A percentile compares a stretch with the other conserved stretches of the same genome.
Conservation (phyloP, 192 early-diverging fungal species). For the Coemansia sp. region DNA sequence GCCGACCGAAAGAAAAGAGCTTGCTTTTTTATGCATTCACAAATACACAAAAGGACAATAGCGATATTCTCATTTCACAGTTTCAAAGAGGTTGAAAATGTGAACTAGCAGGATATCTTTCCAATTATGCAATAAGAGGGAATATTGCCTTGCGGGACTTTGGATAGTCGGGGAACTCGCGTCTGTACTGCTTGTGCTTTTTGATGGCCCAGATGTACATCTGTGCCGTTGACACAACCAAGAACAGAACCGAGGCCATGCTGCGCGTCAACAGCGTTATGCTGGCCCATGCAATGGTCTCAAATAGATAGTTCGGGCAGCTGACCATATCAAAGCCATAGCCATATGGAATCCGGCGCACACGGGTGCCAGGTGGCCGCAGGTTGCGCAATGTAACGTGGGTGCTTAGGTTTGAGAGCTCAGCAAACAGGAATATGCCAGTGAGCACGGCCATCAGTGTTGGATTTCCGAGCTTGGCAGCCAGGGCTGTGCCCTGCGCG, state of each 20-base stretch:
- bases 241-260: conserved; percentile 64
- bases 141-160: conserved; percentile 78
- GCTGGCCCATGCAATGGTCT: conserved; percentile 78
- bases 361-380: conserved; percentile 83
- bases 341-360: conserved; percentile 85
- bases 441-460: conserved; percentile 32
- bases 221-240: conserved; percentile 70
- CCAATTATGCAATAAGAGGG: conserved; percentile 57
- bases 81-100: neutral
- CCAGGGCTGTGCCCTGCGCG: conserved; percentile 50
- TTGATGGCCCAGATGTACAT: conserved; percentile 97
- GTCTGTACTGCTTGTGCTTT: conserved; percentile 88
- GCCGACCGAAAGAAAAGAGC: too few relatives aligned
- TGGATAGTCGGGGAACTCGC: conserved; percentile 92
- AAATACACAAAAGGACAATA: neutral
- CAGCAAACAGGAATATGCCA: conserved; percentile 57
- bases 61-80: neutral
- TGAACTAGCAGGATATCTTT: neutral
- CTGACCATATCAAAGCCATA: conserved; percentile 90
- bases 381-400: conserved; percentile 88
- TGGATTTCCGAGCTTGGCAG: conserved; percentile 49
- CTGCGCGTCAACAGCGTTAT: conserved; percentile 73
- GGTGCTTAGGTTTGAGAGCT: conserved; percentile 81
- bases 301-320: conserved; percentile 94
- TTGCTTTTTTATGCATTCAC: too few relatives aligned